Percentiles rank a stretch among this genome's conserved stretches.
Evolutionary conservation across 768 basidiomycete species (phyloP).

Genomic region (Pulveroboletus ravenelii): DNA sequence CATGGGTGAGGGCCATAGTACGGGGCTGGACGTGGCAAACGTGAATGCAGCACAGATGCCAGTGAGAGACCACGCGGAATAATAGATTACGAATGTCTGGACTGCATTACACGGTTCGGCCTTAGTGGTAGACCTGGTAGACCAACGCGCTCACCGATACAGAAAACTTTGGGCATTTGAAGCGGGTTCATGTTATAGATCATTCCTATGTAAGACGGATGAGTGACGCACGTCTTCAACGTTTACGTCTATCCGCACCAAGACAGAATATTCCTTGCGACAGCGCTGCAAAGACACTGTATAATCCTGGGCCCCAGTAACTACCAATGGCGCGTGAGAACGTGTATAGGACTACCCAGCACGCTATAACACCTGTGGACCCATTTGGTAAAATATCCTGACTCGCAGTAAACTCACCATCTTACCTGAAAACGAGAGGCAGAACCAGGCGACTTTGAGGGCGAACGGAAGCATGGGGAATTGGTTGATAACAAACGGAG

Average conservation of each 20-base stretch:
- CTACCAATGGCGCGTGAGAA: slow-evolving; percentile 42
- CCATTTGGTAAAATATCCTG: background rate
- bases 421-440: slow-evolving; percentile 51
- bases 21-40: slow-evolving; percentile 43
- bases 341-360: slow-evolving; percentile 43
- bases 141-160: slow-evolving; percentile 39
- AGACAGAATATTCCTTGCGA: slow-evolving; percentile 57
- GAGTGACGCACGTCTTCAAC: background rate
- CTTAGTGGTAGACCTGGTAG: background rate
- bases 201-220: slow-evolving; percentile 41
- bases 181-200: slow-evolving; percentile 60
- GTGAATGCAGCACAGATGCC: slow-evolving; percentile 43
- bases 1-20: slow-evolving; percentile 34
- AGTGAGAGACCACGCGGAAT: slow-evolving; percentile 41
- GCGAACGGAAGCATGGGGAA: slow-evolving; percentile 48
- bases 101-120: slow-evolving; percentile 13
- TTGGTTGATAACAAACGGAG: background rate
- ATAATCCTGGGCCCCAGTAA: slow-evolving; percentile 47
- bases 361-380: slow-evolving; percentile 44
- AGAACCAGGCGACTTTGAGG: slow-evolving; percentile 56
- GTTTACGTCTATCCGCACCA: slow-evolving; percentile 35
- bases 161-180: slow-evolving; percentile 55
- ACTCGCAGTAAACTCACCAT: background rate
- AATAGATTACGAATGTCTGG: slow-evolving; percentile 33
- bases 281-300: slow-evolving; percentile 46